Conservation (phyloP, 495 filamentous ascomycete genomes). For the Hypoxylon cercidicola region DNA sequence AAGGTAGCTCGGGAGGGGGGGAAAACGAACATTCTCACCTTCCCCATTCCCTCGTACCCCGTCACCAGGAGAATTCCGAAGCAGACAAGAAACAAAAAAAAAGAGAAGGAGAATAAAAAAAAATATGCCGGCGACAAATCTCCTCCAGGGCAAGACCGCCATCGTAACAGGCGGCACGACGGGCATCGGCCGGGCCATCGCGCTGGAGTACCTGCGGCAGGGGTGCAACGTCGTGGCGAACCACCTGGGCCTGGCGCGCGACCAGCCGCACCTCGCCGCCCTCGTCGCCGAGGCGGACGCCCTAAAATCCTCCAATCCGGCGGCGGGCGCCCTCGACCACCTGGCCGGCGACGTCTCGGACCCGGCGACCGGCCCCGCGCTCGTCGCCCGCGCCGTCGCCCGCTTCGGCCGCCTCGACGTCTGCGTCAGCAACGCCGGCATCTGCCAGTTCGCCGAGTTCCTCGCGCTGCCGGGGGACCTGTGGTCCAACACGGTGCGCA, state of each 20-base stretch:
- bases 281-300: slow-evolving; percentile 64
- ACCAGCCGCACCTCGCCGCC: slow-evolving; percentile 63
- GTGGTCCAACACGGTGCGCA: slow-evolving; percentile 71
- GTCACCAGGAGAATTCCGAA: background rate
- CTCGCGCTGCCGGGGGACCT: slow-evolving; percentile 73
- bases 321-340: slow-evolving; percentile 63
- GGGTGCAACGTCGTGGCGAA: slow-evolving; percentile 76
- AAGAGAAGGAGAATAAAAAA: no score
- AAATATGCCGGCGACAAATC: slow-evolving; percentile 56
- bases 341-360: slow-evolving; percentile 74
- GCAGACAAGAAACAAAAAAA: no score
- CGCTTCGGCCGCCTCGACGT: slow-evolving; percentile 74
- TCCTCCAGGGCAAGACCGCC: slow-evolving; percentile 74
- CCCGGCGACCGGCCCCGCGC: slow-evolving; percentile 66
- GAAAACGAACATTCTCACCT: slow-evolving; percentile 3
- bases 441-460: slow-evolving; percentile 86
- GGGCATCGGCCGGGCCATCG: slow-evolving; percentile 80
- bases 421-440: slow-evolving; percentile 88
- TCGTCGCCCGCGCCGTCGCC: slow-evolving; percentile 67
- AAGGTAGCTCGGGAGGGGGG: background rate
- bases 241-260: slow-evolving; percentile 69
- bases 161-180: slow-evolving; percentile 81
- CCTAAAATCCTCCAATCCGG: slow-evolving; percentile 37
- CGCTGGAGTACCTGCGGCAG: slow-evolving; percentile 74
- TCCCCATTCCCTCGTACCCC: slow-evolving; percentile 19